A percentile compares a stretch with the other conserved stretches of the same genome.
Conservation (phyloP, 768 basidiomycete genomes). For the Leccinum imitatum region DNA sequence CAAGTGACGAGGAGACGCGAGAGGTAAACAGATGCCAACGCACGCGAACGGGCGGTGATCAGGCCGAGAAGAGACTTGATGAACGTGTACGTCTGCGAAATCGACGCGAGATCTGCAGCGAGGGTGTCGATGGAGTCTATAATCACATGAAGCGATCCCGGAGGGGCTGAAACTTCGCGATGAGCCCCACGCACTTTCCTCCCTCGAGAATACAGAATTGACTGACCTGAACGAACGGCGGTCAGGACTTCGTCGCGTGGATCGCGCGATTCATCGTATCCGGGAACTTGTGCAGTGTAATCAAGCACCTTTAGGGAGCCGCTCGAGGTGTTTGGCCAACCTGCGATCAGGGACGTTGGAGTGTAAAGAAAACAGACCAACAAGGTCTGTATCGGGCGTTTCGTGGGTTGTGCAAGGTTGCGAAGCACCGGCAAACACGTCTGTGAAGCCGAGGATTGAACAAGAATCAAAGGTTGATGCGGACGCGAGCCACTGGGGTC, state of each 20-base stretch:
- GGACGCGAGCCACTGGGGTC: conserved; percentile 22
- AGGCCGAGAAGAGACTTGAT: conserved; percentile 47
- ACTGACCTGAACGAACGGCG: conserved; percentile 39
- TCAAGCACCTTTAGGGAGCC: conserved; percentile 44
- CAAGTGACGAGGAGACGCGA: not conserved
- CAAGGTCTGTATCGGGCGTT: conserved; percentile 31
- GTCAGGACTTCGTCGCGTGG: conserved; percentile 39
- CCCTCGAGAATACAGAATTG: not conserved
- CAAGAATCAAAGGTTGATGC: conserved; percentile 47
- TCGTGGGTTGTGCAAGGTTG: conserved; percentile 37
- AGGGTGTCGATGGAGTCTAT: conserved; percentile 76
- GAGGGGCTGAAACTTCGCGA: conserved; percentile 31
- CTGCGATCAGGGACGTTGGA: conserved; percentile 44
- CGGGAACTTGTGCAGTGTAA: conserved; percentile 50
- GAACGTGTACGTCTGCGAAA: conserved; percentile 51
- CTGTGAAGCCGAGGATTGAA: conserved; percentile 62
- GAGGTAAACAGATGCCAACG: conserved; percentile 14
- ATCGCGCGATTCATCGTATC: conserved; percentile 45
- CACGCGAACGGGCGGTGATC: conserved; percentile 52
- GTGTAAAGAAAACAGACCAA: conserved; percentile 62
- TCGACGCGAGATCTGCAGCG: conserved; percentile 54
- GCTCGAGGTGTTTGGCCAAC: conserved; percentile 19
- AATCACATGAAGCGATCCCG: conserved; percentile 56
- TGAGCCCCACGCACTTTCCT: conserved; percentile 2
- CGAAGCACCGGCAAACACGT: conserved; percentile 57